phyloP scores from a whole-genome alignment of 1,284 basidiomycete species.

The Thecaphora thlaspeos region DNA sequence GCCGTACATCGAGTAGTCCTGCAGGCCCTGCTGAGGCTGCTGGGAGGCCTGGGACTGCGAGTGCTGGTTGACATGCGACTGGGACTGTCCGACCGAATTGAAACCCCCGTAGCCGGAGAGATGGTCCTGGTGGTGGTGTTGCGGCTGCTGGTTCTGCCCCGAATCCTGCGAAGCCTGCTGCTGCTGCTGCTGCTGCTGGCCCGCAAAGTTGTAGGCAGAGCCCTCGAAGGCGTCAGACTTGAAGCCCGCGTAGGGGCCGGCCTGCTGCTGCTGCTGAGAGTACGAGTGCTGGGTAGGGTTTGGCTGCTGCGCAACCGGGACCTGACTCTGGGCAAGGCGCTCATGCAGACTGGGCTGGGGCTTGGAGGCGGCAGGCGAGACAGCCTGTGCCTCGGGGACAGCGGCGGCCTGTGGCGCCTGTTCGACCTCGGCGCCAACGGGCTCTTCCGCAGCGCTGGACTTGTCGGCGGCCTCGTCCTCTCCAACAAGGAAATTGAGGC shows the following conservation, averaged over 20 bases:
- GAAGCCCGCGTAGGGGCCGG: slow-evolving; percentile 31
- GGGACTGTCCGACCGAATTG: slow-evolving; percentile 27
- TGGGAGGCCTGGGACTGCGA: slow-evolving; percentile 25
- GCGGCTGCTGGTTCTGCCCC: slow-evolving; percentile 18
- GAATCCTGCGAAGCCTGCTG: slow-evolving; percentile 20
- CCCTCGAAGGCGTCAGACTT: slow-evolving; percentile 37
- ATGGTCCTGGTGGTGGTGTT: slow-evolving; percentile 30
- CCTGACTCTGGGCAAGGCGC: slow-evolving; percentile 6
- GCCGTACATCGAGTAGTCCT: slow-evolving; percentile 49
- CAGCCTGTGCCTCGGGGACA: slow-evolving; percentile 7
- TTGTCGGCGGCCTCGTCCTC: slow-evolving; percentile 31
- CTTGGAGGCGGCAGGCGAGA: slow-evolving; percentile 7
- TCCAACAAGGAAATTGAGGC: slow-evolving; percentile 51
- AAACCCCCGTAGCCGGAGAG: slow-evolving; percentile 42
- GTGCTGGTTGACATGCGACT: slow-evolving; percentile 12
- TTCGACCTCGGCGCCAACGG: background rate
- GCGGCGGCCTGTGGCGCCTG: slow-evolving; percentile 4
- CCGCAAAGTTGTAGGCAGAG: slow-evolving; percentile 31
- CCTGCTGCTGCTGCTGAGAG: slow-evolving; percentile 17
- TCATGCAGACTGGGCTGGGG: background rate
- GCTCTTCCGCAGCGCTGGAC: slow-evolving; percentile 5
- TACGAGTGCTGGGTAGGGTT: slow-evolving; percentile 19
- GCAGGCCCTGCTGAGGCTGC: slow-evolving; percentile 34
- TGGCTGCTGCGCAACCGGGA: slow-evolving; percentile 8
- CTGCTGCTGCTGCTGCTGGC: slow-evolving; percentile 24